Base-by-base conservation (phyloP, 495 filamentous ascomycete species). In the Polyplosphaeria fusca region DNA sequence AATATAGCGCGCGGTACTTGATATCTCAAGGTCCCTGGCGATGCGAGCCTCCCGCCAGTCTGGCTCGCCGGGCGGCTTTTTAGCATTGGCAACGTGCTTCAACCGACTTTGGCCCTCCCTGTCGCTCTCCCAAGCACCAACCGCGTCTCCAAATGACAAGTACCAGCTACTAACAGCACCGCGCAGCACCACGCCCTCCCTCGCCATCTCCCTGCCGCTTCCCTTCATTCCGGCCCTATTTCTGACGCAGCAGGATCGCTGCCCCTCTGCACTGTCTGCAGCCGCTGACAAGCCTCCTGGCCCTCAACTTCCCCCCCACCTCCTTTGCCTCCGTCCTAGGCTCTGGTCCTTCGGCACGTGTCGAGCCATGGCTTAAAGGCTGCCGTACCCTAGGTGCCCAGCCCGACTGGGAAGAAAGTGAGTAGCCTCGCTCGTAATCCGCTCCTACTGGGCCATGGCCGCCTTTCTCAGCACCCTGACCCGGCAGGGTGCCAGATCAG, bases 181-280 rank as follows among this genome's bases (percentile, higher is more conserved):
- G 42, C 37, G 16, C 5, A 77, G 79, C 51, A 18, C 61, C 11
- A 44, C 37, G 16, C 66, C 77, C 45, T 61, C 67, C 22, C 53
- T 67, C 20, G 55, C 74, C 27, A 26, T 55, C 3, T 32, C 47
- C 30, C 22, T 59, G 38, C 39, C 40, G 47, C 46, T 18, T 30
- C 9, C 16, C 28, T 40, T 46, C 41, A 26, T 30, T 20, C 24
- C 52, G 26, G 50, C 50, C 50, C 18, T 22, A 45, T 40, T n/a
- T 2, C 35, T 30, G 48, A 42, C 48, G n/a, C 19, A 52, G 25
- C 51, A 44, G 19, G 40, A 22, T 27, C 27, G 51, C 51, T 44
- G 5, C 32, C n/a, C n/a, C n/a, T n/a, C n/a, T n/a, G n/a, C n/a
- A n/a, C n/a, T 22, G 13, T 54, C 39, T 43, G 51, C 51, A 48